Evolutionary conservation across 495 filamentous ascomycete species (phyloP).

Genomic region (Trichodelitschia bisporula): DNA sequence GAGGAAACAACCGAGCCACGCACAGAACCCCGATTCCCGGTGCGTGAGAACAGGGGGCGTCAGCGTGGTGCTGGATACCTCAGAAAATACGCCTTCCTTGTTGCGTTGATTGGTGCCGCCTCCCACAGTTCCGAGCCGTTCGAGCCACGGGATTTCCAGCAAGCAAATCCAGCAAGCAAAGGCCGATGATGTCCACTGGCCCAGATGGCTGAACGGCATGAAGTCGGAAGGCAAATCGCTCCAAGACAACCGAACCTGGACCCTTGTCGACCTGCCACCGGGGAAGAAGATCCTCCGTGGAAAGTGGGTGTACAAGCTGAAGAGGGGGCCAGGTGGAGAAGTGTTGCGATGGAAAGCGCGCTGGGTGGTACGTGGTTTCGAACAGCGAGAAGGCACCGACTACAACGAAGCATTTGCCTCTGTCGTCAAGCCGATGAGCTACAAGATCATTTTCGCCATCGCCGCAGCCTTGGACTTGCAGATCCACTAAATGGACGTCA

Average conservation of each 20-base stretch:
- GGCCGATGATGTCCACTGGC: constrained; percentile 13
- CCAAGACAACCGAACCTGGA: constrained; percentile 13
- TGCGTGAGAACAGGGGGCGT: not conserved
- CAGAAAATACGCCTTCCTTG: too few relatives aligned
- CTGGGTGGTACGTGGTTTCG: constrained; percentile 13
- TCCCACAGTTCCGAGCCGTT: constrained; percentile 2
- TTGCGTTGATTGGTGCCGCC: too few relatives aligned
- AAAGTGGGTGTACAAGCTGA: constrained; percentile 16
- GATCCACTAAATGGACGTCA: constrained; percentile 14
- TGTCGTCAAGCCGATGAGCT: constrained; percentile 18
- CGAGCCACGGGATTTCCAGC: constrained; percentile 1
- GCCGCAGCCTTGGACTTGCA: constrained; percentile 6
- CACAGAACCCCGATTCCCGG: not conserved
- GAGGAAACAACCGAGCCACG: too few relatives aligned
- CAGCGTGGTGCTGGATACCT: too few relatives aligned
- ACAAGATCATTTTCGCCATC: constrained; percentile 12
- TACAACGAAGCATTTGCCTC: constrained; percentile 19
- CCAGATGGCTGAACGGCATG: constrained; percentile 7
- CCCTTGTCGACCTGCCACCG: constrained; percentile 9
- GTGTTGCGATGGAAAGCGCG: constrained; percentile 12
- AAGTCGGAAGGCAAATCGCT: constrained; percentile 10
- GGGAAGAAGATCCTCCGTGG: constrained; percentile 10
- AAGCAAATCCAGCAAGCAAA: constrained; percentile 7
- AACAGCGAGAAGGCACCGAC: constrained; percentile 15
- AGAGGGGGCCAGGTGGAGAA: constrained; percentile 12